Base-by-base conservation (phyloP, 805 yeast genomes). In the Saccharomycopsis lassenensis region DNA sequence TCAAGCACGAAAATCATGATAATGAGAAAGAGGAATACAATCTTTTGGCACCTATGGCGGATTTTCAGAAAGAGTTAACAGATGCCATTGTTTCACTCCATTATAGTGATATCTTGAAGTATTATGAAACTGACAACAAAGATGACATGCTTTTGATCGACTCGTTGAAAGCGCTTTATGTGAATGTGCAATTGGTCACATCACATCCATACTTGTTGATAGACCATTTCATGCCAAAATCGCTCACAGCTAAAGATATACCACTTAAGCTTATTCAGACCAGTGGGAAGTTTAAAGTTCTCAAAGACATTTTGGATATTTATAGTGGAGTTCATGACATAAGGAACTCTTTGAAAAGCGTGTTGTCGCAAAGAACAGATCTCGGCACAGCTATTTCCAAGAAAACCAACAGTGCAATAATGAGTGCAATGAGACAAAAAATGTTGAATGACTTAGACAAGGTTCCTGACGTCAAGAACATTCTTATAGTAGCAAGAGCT, bases 21-120 rank as follows among this genome's bases (percentile, higher is more conserved):
- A 37, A 58, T 39, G 47, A 46, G 22, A 48, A 58, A 5, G 67
- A 85, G 8, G 93, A 80, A 44, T 85, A 83, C 53, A 70, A 74
- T 54, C 60, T 86, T 19, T 81, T 93, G 1, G 77, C 89, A 5
- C 87, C 94, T 3, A 72, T 86, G 75, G 72, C 78, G 36, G 84
- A 80, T 44, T 82, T 82, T 47, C 97, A 89, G 53, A 79, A 77
- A 49, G 91, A 86, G 49, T 64, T 89, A 35, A 83, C 87, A 7
- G 94, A 89, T 55, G 95, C 86, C 52, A 86, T 91, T 21, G 82
- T 89, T 8, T 82, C 94, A 1, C 62, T 86, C 27, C 97, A 89
- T 57, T 89, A 87, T 53, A 74, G 89, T 23, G 97, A 87, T 52
- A 85, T 89, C 40, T 62, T 89, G 48, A 77, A 85, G 56, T 87